Evolutionary conservation across 2,329 filamentous ascomycete species (phyloP).

Genomic region (Plectosphaerella cucumerina): DNA sequence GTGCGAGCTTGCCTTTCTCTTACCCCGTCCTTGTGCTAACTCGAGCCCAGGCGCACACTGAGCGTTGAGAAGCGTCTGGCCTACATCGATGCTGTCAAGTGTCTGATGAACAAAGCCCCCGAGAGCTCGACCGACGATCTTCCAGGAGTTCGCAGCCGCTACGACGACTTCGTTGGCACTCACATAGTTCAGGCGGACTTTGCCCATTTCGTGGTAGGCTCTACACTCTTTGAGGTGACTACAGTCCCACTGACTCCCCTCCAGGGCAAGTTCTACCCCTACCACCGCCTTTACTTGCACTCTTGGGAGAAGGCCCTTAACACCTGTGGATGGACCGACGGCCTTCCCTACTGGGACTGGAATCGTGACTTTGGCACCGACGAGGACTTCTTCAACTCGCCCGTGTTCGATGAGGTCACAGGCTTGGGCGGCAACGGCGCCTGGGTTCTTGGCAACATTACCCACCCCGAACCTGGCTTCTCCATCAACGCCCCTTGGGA

Average conservation of each 20-base stretch:
- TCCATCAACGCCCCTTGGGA: conserved; percentile 1
- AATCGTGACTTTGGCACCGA: conserved; percentile 5
- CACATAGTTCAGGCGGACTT: conserved; percentile 17
- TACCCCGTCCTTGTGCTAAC: background rate
- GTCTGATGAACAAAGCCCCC: conserved; percentile 3
- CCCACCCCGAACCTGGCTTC: conserved; percentile 1
- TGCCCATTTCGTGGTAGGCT: conserved; percentile 12
- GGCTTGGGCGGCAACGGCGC: conserved; percentile 12
- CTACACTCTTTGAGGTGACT: background rate
- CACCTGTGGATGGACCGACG: conserved; percentile 16
- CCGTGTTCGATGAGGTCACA: conserved; percentile 9
- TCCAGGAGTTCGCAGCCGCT: conserved; percentile 15
- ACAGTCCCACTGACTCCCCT: conserved; percentile 7
- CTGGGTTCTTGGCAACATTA: conserved; percentile 2
- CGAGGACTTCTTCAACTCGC: conserved; percentile 7
- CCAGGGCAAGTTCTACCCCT: conserved; percentile 5
- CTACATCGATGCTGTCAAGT: conserved; percentile 8
- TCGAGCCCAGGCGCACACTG: background rate
- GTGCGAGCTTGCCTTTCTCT: background rate
- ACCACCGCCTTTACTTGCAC: conserved; percentile 11
- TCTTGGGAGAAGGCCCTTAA: conserved; percentile 16
- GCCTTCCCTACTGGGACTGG: conserved; percentile 17
- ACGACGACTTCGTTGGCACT: conserved; percentile 19
- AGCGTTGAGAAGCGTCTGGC: conserved; percentile 3
- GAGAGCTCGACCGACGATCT: conserved; percentile 1